These are phyloP conservation scores for Hymenoscyphus scutula DNA, from an alignment of 2,329 filamentous ascomycete genomes.

Conservation along the genomic window DNA sequence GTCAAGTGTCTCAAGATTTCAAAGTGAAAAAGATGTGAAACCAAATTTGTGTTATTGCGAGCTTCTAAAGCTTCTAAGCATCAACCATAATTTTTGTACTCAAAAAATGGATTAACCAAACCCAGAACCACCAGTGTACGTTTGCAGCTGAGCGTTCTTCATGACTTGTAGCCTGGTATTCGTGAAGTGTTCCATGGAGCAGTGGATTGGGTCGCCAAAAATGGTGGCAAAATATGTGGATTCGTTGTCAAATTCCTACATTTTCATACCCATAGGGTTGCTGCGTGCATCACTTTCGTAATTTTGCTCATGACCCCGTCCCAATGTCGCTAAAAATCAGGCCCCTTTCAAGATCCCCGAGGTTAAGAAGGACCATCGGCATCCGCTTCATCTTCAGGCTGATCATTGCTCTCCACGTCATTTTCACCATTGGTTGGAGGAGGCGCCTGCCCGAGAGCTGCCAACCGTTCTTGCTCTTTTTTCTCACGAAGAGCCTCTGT, in stretches of 20 bases:
- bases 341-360: conserved; percentile 8
- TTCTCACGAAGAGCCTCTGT: conserved; percentile 72
- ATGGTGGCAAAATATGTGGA: not conserved
- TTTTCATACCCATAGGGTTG: conserved; percentile 1
- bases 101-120: conserved; percentile 1
- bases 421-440: conserved; percentile 22
- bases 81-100: not conserved
- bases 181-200: not conserved
- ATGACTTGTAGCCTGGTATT: not conserved
- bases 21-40: too few relatives aligned
- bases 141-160: not conserved
- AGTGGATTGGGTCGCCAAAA: not conserved
- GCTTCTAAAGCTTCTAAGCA: not conserved
- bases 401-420: conserved; percentile 17
- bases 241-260: conserved; percentile 1
- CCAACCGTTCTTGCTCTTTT: conserved; percentile 73
- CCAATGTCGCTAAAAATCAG: conserved; percentile 30
- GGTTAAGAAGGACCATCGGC: conserved; percentile 28
- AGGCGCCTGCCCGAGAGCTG: conserved; percentile 21
- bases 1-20: too few relatives aligned
- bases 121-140: not conserved
- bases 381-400: conserved; percentile 19
- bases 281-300: not conserved
- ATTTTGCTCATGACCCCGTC: conserved; percentile 10
- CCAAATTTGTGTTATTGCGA: not conserved